Evolutionary conservation across 176 grass and related monocot genomes (phyloP).

Genomic region (Secale cereale): DNA sequence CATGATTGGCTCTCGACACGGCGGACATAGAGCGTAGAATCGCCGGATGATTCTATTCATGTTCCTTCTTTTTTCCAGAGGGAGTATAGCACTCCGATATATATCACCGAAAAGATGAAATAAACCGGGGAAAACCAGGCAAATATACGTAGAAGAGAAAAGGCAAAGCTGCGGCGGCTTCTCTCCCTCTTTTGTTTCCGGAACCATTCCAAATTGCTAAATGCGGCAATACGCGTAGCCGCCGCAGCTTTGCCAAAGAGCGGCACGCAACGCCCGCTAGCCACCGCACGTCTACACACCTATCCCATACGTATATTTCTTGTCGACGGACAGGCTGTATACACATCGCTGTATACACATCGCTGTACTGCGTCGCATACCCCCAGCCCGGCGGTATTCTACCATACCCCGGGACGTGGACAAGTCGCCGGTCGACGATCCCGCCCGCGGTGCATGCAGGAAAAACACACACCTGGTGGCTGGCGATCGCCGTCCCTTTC

Average conservation of each 20-base stretch:
- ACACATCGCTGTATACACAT: background rate
- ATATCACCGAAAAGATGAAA: too few species aligned
- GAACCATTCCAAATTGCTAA: background rate
- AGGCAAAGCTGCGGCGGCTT: too few species aligned
- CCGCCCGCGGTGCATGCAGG: background rate
- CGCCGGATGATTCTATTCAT: too few species aligned
- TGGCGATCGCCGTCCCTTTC: background rate
- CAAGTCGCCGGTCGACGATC: background rate
- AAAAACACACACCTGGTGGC: background rate
- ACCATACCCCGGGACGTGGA: background rate
- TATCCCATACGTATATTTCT: background rate
- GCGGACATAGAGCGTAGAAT: too few species aligned
- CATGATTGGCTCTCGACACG: too few species aligned
- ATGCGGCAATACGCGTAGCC: background rate
- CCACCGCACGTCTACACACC: background rate
- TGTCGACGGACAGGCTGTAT: background rate
- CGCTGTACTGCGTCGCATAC: background rate
- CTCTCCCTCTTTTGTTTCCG: background rate
- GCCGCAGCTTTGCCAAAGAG: background rate
- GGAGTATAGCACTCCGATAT: too few species aligned
- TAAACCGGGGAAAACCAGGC: too few species aligned
- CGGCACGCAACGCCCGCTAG: background rate
- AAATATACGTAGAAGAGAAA: too few species aligned
- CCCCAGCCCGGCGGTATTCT: background rate
- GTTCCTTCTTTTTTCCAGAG: too few species aligned